These are phyloP conservation scores for Coniosporium tulheliwenetii DNA, from an alignment of 2,329 filamentous ascomycete species.

Conservation along the genomic window DNA sequence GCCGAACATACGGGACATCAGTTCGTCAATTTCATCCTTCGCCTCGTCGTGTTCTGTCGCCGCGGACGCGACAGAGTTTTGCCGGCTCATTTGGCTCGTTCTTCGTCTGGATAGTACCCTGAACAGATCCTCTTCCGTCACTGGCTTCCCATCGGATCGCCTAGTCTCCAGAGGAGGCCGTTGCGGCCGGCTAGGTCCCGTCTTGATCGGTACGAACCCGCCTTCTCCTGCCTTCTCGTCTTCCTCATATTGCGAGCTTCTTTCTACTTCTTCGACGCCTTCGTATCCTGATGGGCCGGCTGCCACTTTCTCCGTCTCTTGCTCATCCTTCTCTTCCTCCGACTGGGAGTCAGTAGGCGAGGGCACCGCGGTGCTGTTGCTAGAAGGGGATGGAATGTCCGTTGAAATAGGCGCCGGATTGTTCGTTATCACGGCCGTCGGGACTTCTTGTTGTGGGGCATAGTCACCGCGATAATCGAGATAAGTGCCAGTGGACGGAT, in stretches of 20 bases:
- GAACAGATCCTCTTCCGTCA: constrained; percentile 38
- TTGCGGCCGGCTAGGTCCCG: constrained; percentile 7
- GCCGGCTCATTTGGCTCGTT: constrained; percentile 19
- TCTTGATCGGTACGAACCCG: constrained; percentile 10
- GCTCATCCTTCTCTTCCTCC: constrained; percentile 2
- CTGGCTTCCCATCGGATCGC: constrained; percentile 7
- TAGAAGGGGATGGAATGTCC: background rate
- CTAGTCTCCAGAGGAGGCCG: constrained; percentile 9
- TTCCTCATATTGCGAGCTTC: constrained; percentile 1
- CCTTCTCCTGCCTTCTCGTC: constrained; percentile 9
- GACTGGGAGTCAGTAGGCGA: constrained; percentile 2
- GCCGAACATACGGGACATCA: constrained; percentile 60
- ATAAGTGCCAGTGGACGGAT: no score
- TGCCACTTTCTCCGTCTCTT: background rate
- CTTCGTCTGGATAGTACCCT: constrained; percentile 32
- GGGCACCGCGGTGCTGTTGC: constrained; percentile 5
- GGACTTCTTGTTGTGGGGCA: no score
- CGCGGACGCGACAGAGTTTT: constrained; percentile 2
- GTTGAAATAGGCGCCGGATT: constrained; percentile 2
- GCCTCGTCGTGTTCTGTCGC: constrained; percentile 17
- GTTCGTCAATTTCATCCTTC: constrained; percentile 38
- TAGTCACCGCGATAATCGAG: no score
- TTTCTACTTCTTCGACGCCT: constrained; percentile 2
- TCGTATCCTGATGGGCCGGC: background rate
- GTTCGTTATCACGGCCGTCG: background rate